A percentile compares a stretch with the other conserved stretches of the same genome.
Evolutionary conservation across 805 yeast genomes (phyloP).

Genomic region (Komagataella mondaviorum): DNA sequence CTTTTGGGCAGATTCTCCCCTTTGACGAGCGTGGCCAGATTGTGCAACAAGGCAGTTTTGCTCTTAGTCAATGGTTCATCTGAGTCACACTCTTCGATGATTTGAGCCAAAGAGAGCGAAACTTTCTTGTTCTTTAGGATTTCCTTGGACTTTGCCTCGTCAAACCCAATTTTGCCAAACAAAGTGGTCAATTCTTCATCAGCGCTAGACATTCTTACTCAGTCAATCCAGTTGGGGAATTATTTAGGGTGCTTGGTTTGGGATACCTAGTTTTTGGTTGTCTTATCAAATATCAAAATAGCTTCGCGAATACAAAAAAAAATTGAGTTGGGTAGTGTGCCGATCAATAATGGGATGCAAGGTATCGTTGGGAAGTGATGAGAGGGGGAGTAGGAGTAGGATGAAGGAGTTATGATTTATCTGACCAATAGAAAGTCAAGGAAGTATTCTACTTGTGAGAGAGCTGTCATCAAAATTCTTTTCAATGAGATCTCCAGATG

Average conservation of each 20-base stretch:
- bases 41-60: conserved; percentile 54
- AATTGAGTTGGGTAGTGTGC: background rate
- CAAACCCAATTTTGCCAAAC: conserved; percentile 45
- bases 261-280: background rate
- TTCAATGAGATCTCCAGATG: too few species aligned
- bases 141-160: conserved; percentile 65
- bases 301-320: background rate
- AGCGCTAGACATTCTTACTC: conserved; percentile 1
- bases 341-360: background rate
- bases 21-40: conserved; percentile 62
- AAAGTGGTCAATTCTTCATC: conserved; percentile 16
- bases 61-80: conserved; percentile 36
- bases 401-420: too few species aligned
- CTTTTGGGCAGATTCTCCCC: conserved; percentile 38
- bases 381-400: too few species aligned
- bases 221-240: conserved; percentile 1
- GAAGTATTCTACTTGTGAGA: too few species aligned
- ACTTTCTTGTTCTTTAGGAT: conserved; percentile 80
- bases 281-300: background rate
- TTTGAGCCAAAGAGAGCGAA: conserved; percentile 48
- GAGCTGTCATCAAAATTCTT: too few species aligned
- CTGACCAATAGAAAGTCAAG: too few species aligned
- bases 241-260: background rate
- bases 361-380: too few species aligned
- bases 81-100: conserved; percentile 31